Percentiles rank a stretch among this genome's conserved stretches.
Evolutionary conservation across 192 early-diverging fungal genomes (phyloP).

Genomic region (Pilobolus umbonatus): DNA sequence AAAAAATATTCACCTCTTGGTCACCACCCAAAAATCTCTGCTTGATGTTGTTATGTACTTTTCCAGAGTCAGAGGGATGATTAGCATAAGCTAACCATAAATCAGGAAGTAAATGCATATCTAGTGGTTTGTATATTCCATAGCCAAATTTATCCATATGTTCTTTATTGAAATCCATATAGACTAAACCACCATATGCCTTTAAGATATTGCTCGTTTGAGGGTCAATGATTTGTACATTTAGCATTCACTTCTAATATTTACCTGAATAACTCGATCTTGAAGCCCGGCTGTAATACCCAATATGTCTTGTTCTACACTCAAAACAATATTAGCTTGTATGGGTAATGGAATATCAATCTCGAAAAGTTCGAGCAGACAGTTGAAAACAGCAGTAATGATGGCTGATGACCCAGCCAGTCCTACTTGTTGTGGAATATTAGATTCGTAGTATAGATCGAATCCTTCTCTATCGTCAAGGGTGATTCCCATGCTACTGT

Average conservation of each 20-base stretch:
- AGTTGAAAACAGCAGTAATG: constrained; percentile 47
- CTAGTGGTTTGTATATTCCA: constrained; percentile 45
- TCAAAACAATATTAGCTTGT: constrained; percentile 50
- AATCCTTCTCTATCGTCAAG: constrained; percentile 45
- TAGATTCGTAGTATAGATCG: constrained; percentile 46
- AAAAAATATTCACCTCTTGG: constrained; percentile 33
- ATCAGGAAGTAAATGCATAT: constrained; percentile 34
- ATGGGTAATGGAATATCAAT: constrained; percentile 40
- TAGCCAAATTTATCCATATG: constrained; percentile 43
- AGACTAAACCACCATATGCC: constrained; percentile 51
- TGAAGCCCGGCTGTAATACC: constrained; percentile 57
- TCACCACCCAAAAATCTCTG: constrained; percentile 50
- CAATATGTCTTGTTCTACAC: constrained; percentile 51
- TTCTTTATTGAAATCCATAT: constrained; percentile 55
- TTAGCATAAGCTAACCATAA: constrained; percentile 49
- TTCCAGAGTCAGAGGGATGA: constrained; percentile 53
- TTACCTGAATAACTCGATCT: constrained; percentile 60
- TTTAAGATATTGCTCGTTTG: not conserved
- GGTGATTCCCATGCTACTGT: constrained; percentile 29
- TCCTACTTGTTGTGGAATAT: constrained; percentile 57
- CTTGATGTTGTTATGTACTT: constrained; percentile 51
- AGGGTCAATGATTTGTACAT: not conserved
- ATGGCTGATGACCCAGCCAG: constrained; percentile 53
- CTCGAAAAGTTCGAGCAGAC: constrained; percentile 31
- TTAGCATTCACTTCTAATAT: not conserved